Conservation (phyloP, 2,329 filamentous ascomycete genomes). For the Helotiales sp. region DNA sequence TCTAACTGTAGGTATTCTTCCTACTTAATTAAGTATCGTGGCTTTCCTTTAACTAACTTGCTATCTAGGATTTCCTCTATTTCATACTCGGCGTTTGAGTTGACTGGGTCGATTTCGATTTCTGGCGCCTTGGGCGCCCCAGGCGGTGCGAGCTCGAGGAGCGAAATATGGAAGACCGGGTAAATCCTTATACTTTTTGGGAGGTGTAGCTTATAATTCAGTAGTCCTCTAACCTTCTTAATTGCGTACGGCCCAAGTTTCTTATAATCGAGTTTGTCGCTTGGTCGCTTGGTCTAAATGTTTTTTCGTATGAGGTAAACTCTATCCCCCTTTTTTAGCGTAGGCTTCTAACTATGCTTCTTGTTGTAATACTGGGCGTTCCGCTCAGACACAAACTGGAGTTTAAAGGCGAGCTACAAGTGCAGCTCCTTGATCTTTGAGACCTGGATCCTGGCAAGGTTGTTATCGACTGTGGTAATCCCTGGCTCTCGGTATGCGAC, state of each 20-base stretch:
- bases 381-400: background rate
- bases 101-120: background rate
- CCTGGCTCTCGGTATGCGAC: background rate
- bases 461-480: background rate
- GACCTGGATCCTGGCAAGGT: background rate
- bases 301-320: background rate
- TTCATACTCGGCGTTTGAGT: background rate
- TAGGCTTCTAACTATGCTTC: background rate
- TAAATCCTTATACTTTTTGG: conserved; percentile 4
- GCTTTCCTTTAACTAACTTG: background rate
- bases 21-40: background rate
- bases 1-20: background rate
- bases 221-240: background rate
- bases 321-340: background rate
- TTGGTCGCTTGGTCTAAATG: background rate
- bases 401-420: background rate
- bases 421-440: background rate
- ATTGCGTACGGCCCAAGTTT: conserved; percentile 7
- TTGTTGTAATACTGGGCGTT: background rate
- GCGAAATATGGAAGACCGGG: conserved; percentile 10
- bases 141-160: conserved; percentile 1
- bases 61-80: background rate
- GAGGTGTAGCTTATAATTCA: conserved; percentile 5
- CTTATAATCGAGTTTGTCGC: conserved; percentile 1
- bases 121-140: background rate